These are phyloP conservation scores for Pythium monospermum DNA, from an alignment of 352 stramenopile genomes.

Conservation along the genomic window DNA sequence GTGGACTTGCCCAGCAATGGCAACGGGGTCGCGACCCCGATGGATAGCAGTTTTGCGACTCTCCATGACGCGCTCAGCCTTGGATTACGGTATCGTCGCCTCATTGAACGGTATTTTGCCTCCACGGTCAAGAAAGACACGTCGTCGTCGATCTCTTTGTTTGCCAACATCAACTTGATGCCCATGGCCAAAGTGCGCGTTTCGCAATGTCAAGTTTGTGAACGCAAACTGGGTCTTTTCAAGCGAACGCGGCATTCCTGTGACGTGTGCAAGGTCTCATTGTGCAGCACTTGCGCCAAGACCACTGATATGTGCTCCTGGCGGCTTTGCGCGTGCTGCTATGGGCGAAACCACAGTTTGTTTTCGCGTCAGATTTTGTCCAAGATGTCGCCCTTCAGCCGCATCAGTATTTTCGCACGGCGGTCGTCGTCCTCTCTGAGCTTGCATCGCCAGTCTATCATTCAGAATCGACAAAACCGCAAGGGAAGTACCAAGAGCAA, in stretches of 20 bases:
- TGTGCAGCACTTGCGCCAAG: conserved; percentile 55
- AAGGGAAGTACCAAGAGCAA: conserved; percentile 5
- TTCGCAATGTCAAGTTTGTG: conserved; percentile 62
- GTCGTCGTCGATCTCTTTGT: conserved; percentile 19
- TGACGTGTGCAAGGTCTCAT: conserved; percentile 54
- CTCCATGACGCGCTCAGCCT: conserved; percentile 69
- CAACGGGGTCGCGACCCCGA: background rate
- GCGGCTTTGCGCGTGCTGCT: conserved; percentile 59
- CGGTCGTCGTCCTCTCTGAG: conserved; percentile 10
- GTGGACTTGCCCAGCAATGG: conserved; percentile 34
- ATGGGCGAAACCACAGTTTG: conserved; percentile 53
- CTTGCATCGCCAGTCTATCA: conserved; percentile 14
- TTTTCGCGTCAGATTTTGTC: conserved; percentile 51
- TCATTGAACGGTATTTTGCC: conserved; percentile 44
- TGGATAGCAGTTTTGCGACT: conserved; percentile 29
- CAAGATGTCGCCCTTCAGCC: conserved; percentile 37
- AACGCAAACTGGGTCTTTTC: conserved; percentile 54
- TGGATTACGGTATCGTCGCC: conserved; percentile 50
- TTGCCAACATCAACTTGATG: conserved; percentile 26
- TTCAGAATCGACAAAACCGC: background rate
- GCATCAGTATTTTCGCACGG: conserved; percentile 19
- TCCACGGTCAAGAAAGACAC: conserved; percentile 28
- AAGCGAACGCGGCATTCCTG: conserved; percentile 58
- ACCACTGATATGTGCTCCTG: conserved; percentile 59
- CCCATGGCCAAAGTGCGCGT: conserved; percentile 28